Percentiles rank a stretch among this genome's conserved stretches.
These are phyloP conservation scores for Globisporangium cederbergense DNA, from an alignment of 352 stramenopile genomes.

Conservation along the genomic window DNA sequence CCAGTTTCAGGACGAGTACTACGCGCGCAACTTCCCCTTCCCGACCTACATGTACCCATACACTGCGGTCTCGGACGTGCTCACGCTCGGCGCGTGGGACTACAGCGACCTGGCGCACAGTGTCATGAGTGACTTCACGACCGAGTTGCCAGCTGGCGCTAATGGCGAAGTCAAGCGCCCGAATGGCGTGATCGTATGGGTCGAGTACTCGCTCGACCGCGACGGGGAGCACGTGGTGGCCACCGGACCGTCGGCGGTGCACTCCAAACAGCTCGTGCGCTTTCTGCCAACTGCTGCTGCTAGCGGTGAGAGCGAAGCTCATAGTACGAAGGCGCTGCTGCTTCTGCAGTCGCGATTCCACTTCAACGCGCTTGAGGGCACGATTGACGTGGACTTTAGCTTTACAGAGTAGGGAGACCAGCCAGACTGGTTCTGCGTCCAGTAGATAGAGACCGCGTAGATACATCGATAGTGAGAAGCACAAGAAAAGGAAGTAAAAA, in stretches of 20 bases:
- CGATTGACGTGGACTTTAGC: slow-evolving; percentile 48
- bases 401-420: slow-evolving; percentile 4
- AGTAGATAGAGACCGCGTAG: not conserved
- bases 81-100: slow-evolving; percentile 48
- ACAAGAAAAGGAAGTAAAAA: not conserved
- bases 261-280: slow-evolving; percentile 77
- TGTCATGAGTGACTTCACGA: slow-evolving; percentile 17
- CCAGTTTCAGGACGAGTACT: slow-evolving; percentile 67
- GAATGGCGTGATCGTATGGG: slow-evolving; percentile 73
- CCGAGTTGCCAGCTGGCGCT: slow-evolving; percentile 11
- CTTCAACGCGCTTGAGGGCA: slow-evolving; percentile 62
- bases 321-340: not conserved
- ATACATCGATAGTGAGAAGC: not conserved
- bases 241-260: slow-evolving; percentile 48
- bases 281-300: slow-evolving; percentile 33
- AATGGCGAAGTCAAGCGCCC: slow-evolving; percentile 7
- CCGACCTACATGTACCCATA: slow-evolving; percentile 81
- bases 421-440: not conserved
- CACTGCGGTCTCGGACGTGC: slow-evolving; percentile 26
- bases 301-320: not conserved
- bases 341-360: slow-evolving; percentile 29
- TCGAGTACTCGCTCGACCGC: slow-evolving; percentile 58
- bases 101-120: slow-evolving; percentile 45
- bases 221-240: slow-evolving; percentile 40
- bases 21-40: slow-evolving; percentile 75